Conservation (phyloP, 768 basidiomycete genomes). For the Mycena vitilis region DNA sequence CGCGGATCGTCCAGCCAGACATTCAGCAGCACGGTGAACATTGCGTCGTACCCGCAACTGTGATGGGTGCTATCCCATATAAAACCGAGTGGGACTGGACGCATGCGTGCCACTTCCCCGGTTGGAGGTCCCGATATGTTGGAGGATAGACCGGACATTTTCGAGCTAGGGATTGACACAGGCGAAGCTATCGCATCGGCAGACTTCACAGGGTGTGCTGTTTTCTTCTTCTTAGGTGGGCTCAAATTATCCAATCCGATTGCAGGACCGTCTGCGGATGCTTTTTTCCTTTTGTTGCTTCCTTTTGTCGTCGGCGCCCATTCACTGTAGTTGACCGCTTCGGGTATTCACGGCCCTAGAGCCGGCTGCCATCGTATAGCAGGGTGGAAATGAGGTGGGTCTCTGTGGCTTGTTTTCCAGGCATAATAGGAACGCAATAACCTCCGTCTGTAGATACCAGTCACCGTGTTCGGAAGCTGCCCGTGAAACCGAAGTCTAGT, state of each 20-base stretch:
- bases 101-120: no score
- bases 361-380: neutral
- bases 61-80: neutral
- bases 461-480: neutral
- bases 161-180: no score
- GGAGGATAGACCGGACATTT: no score
- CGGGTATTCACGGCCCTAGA: neutral
- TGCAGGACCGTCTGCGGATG: neutral
- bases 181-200: no score
- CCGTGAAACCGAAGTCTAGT: neutral
- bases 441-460: neutral
- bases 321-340: neutral
- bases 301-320: neutral
- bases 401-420: neutral
- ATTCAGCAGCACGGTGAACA: neutral
- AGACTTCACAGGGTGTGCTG: no score
- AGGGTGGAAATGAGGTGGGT: constrained; percentile 2
- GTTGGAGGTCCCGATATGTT: no score
- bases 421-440: neutral
- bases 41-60: neutral
- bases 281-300: neutral
- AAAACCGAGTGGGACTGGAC: no score
- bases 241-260: neutral
- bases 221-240: neutral
- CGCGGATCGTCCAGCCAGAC: neutral